A percentile compares a stretch with the other conserved stretches of the same genome.
phyloP scores from a whole-genome alignment of 768 basidiomycete genomes.

The Cyclocybe cylindracea region DNA sequence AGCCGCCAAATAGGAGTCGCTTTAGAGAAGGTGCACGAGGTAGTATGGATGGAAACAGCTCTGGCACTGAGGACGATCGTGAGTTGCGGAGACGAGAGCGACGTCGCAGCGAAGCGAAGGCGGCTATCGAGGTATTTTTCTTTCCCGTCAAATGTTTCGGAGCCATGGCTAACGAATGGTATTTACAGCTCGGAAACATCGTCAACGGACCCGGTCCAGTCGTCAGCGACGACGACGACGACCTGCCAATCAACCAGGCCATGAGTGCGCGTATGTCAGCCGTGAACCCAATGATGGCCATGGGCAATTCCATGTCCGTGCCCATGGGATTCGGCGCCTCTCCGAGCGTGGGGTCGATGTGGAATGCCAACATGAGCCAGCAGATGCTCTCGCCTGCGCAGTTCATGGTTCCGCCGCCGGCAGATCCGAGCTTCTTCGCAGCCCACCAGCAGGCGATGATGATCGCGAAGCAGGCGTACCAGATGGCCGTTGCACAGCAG shows the following conservation, averaged over 20 bases:
- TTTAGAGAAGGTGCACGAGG: slow-evolving; percentile 29
- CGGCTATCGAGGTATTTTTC: slow-evolving; percentile 79
- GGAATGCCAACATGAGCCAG: slow-evolving; percentile 31
- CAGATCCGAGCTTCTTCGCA: slow-evolving; percentile 60
- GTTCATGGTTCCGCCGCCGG: slow-evolving; percentile 45
- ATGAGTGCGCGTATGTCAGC: slow-evolving; percentile 41
- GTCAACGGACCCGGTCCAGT: slow-evolving; percentile 77
- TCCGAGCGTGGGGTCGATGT: slow-evolving; percentile 21
- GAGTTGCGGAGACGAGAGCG: slow-evolving; percentile 70
- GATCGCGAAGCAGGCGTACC: slow-evolving; percentile 86
- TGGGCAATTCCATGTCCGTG: slow-evolving; percentile 36
- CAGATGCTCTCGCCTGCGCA: slow-evolving; percentile 42
- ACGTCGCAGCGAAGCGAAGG: slow-evolving; percentile 80
- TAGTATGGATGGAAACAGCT: slow-evolving; percentile 20
- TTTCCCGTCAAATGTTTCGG: slow-evolving; percentile 2
- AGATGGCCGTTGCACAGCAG: slow-evolving; percentile 88
- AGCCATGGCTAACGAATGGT: slow-evolving; percentile 9
- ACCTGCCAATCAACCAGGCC: slow-evolving; percentile 46
- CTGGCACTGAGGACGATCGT: slow-evolving; percentile 44
- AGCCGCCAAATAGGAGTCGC: slow-evolving; percentile 14
- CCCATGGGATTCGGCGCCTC: slow-evolving; percentile 28
- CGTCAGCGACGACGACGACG: slow-evolving; percentile 54
- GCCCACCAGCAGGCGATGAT: slow-evolving; percentile 91
- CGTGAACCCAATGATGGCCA: slow-evolving; percentile 47
- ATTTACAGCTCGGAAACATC: slow-evolving; percentile 76